Conservation (phyloP, 306 rosid genomes). For the Castanea sativa region DNA sequence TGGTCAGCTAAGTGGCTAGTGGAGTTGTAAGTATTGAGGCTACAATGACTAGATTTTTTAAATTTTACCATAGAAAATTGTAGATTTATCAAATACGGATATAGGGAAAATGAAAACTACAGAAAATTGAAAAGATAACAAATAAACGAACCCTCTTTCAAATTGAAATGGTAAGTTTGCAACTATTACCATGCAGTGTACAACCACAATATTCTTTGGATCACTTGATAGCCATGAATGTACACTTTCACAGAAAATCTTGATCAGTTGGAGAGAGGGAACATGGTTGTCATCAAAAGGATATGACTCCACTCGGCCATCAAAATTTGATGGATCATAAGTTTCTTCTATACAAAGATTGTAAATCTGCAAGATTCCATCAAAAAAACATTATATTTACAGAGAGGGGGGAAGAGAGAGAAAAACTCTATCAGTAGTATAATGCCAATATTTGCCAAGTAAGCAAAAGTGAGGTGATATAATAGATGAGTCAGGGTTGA, state of each 20-base stretch:
- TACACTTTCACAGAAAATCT: conserved; percentile 76
- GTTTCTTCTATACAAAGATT: conserved; percentile 88
- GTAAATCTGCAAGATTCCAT: conserved; percentile 57
- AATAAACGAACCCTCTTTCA: neutral
- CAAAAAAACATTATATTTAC: conserved; percentile 8
- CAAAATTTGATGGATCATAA: conserved; percentile 72
- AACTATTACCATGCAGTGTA: conserved; percentile 89
- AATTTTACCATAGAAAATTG: neutral
- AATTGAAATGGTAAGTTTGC: conserved; percentile 10
- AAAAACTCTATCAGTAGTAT: neutral
- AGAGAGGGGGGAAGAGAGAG: conserved; percentile 4
- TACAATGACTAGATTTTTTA: neutral
- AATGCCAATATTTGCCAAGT: neutral
- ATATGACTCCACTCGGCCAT: conserved; percentile 80
- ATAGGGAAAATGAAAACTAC: neutral
- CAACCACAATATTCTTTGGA: conserved; percentile 70
- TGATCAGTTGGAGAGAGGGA: conserved; percentile 73
- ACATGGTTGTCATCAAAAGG: conserved; percentile 97
- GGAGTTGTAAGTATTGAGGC: neutral
- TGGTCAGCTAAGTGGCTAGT: neutral
- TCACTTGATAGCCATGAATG: conserved; percentile 67
- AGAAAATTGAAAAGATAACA: neutral
- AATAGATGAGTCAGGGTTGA: conserved; percentile 16
- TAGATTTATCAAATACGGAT: neutral
- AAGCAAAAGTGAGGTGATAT: neutral